Evolutionary conservation across 2,329 filamentous ascomycete genomes (phyloP), one percentile per base, ranked within the genome.

Genomic region (Fusarium bulbicola): DNA sequence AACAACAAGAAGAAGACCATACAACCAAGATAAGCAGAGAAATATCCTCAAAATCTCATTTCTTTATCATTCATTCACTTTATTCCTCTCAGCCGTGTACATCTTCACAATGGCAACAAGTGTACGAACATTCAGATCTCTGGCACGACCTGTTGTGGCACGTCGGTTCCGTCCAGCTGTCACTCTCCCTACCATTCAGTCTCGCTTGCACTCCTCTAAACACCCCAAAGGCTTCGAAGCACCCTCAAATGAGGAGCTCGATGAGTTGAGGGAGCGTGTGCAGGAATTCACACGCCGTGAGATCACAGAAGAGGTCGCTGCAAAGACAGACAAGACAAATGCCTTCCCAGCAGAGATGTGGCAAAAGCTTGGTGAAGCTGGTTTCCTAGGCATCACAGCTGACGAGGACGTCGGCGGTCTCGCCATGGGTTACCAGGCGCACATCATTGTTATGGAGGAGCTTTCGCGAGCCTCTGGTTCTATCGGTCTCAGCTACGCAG

Each of bases 391-490:
- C 66, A 93, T 98, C 78, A 98, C 96, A 14, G 96, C 94, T 24
- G 94, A 97, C 78, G 95, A 97, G 83, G 92, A 94, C 63, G 94
- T 96, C 59, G 96, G 96, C 42, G 96, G 95, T 5, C 83, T 98
- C 50, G 93, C 88, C 3, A 92, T 98, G 91, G 96, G 96, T 16
- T 99, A 98, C 83, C 95, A 98, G 85, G 95, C 96, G 49, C 96
- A 99, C 84, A 97, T 94, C 80, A 86, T 97, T 12, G 94, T 98
- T 50, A 93, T 98, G 90, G 96, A 99, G 84, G 96, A 98, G 86
- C 87, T 99, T 46, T 96, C 93, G 63, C 89, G 95, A 66, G 95
- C 95, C 6, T 95, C 92, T 59, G 95, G 85, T 20, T 93, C 91
- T 70, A 94, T 97, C 77, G 95, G 91, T 1, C 88, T 99, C 52